Base-by-base conservation (phyloP, 2,329 filamentous ascomycete species). In the Verticillium klebahnii region DNA sequence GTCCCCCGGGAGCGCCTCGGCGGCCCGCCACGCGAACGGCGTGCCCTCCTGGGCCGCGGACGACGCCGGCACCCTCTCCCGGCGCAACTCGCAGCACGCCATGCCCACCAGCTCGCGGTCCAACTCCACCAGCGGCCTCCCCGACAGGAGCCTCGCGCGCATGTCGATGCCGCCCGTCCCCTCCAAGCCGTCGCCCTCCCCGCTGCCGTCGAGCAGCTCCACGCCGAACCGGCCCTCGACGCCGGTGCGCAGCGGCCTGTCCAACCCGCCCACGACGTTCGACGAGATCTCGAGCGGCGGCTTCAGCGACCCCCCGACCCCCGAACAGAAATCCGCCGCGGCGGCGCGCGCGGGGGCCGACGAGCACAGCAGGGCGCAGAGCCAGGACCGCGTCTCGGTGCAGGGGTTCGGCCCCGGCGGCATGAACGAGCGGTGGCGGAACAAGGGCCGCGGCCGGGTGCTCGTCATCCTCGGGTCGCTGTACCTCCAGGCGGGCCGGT, bases 401-500 rank as follows among this genome's bases (percentile, higher is more conserved):
- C 85, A 87, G 63, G 92, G 92, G 0, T 92, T 96, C 70, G 88
- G 88, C 0, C 80, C 86, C 1, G 85, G 86, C 57, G 89, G 89
- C 61, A 80, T 89, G 63, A 90, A 89, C 67, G 92, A 97, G 71
- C 83, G 90, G 65, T 90, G 88, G 72, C 88, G 92, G 64, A 89
- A 89, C 67, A 92, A 92, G 72, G 92, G 92, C 34, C 93, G 90
- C 73, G 89, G 90, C 32, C 87, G 94, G 60, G 84, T 91, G 15
- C 86, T 87, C 25, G 88, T 97, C 61, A 85, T 96, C 9, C 82
- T 96, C 67, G 94, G 92, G 1, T 92, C 90, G 17, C 81, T 97
- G 66, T 96, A 94, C 73, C 85, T 99, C 67, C 90, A 93, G 74
- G 90, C 92, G 60, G 95, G 95, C 31, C 87, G 93, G 65, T 97